A percentile compares a stretch with the other conserved stretches of the same genome.
These are phyloP conservation scores for Fusarium miscanthi DNA, from an alignment of 2,329 filamentous ascomycete genomes.

Conservation along the genomic window DNA sequence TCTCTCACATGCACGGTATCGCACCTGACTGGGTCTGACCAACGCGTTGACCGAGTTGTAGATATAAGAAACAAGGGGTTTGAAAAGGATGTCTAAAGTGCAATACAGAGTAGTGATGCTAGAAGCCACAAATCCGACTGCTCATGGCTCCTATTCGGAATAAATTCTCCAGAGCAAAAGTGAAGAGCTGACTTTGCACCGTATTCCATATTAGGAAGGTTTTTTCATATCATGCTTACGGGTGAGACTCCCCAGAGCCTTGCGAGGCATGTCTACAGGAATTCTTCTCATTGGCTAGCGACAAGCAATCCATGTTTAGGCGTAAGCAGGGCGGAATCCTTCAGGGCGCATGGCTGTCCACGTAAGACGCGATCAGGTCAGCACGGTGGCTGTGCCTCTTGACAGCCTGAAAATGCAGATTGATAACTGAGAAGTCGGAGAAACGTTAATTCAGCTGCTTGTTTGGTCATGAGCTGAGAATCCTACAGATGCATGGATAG, in stretches of 20 bases:
- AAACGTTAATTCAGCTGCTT: neutral
- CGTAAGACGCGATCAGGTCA: neutral
- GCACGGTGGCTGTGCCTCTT: neutral
- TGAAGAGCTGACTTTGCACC: neutral
- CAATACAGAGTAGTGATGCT: neutral
- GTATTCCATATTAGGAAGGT: neutral
- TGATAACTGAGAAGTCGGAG: neutral
- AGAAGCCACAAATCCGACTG: neutral
- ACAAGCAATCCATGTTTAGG: neutral
- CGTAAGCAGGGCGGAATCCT: neutral
- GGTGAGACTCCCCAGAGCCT: neutral
- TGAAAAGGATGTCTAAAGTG: neutral
- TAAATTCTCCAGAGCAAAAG: neutral
- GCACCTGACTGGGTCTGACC: neutral
- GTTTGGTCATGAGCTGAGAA: neutral
- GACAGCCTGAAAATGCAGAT: neutral
- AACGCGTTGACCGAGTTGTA: neutral
- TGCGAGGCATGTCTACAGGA: neutral
- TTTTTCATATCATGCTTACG: neutral
- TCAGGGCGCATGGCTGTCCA: neutral
- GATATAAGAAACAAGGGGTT: neutral
- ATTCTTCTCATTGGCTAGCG: accelerated
- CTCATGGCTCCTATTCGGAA: neutral
- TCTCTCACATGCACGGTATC: neutral
- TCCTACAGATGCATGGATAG: neutral